These are phyloP conservation scores for Geum urbanum DNA, from an alignment of 306 rosid genomes.

Conservation along the genomic window DNA sequence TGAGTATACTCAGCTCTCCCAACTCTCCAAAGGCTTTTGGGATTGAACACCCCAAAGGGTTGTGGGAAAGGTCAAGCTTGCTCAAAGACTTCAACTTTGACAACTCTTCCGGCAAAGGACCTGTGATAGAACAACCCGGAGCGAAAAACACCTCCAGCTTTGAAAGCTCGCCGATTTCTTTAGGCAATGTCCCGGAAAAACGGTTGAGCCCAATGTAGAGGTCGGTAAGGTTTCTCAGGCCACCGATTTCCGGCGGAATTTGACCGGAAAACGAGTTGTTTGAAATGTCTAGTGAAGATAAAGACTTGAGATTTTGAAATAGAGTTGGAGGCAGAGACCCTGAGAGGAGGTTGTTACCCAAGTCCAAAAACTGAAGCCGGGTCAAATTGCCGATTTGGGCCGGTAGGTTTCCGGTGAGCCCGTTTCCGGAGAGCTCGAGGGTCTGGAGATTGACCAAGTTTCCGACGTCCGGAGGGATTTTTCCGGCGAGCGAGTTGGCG, in stretches of 20 bases:
- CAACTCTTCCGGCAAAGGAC: constrained; percentile 83
- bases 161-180: constrained; percentile 62
- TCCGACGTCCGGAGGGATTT: constrained; percentile 57
- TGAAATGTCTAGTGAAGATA: constrained; percentile 70
- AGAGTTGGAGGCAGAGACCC: constrained; percentile 65
- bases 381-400: constrained; percentile 60
- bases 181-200: constrained; percentile 68
- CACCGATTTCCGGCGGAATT: constrained; percentile 60
- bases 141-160: constrained; percentile 51
- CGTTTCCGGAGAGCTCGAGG: constrained; percentile 69
- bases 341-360: constrained; percentile 64
- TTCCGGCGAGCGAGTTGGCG: constrained; percentile 50
- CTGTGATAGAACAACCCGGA: constrained; percentile 64
- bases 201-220: constrained; percentile 63
- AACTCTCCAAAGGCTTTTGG: constrained; percentile 74
- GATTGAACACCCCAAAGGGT: constrained; percentile 78
- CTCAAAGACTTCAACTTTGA: constrained; percentile 48
- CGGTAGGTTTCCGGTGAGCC: constrained; percentile 56
- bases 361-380: constrained; percentile 53
- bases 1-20: constrained; percentile 48
- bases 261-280: constrained; percentile 77
- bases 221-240: constrained; percentile 56
- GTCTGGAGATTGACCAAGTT: constrained; percentile 33
- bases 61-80: constrained; percentile 78
- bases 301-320: constrained; percentile 48